Conservation (phyloP, 805 yeast genomes). For the Wickerhamiella bombiphila region DNA sequence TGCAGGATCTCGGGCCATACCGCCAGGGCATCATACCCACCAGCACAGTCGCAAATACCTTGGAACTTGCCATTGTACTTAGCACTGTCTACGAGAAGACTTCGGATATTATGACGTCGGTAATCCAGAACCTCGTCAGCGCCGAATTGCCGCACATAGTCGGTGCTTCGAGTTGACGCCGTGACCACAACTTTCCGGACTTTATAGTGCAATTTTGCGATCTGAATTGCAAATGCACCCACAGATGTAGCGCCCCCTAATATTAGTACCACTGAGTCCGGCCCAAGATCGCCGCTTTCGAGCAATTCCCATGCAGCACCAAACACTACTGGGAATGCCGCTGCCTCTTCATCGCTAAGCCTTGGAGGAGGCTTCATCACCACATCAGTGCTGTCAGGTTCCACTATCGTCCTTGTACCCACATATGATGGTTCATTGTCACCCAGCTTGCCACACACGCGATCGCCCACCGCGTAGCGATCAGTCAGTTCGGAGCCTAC, state of each 20-base stretch:
- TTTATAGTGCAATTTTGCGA: slow-evolving; percentile 36
- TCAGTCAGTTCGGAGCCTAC: slow-evolving; percentile 35
- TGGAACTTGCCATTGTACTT: slow-evolving; percentile 29
- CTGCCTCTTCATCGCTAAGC: slow-evolving; percentile 41
- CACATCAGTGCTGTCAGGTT: slow-evolving; percentile 38
- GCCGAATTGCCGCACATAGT: slow-evolving; percentile 36
- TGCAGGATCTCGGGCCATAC: slow-evolving; percentile 32
- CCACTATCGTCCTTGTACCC: slow-evolving; percentile 33
- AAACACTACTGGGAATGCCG: slow-evolving; percentile 48
- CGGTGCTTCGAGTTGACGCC: slow-evolving; percentile 35
- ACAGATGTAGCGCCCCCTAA: slow-evolving; percentile 68
- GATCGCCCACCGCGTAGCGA: slow-evolving; percentile 39
- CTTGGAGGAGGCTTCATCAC: slow-evolving; percentile 34
- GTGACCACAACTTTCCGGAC: slow-evolving; percentile 42
- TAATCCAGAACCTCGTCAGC: slow-evolving; percentile 34
- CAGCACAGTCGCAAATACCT: slow-evolving; percentile 49
- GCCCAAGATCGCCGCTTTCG: slow-evolving; percentile 9
- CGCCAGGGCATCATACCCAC: slow-evolving; percentile 37
- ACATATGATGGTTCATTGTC: neutral
- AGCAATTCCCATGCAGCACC: slow-evolving; percentile 43
- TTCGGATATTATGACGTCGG: slow-evolving; percentile 4
- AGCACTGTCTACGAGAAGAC: slow-evolving; percentile 1
- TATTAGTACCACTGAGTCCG: slow-evolving; percentile 33
- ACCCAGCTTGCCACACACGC: slow-evolving; percentile 43
- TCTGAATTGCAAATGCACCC: slow-evolving; percentile 42